Conservation (phyloP, 2,329 filamentous ascomycete genomes). For the Fusarium buxicola region DNA sequence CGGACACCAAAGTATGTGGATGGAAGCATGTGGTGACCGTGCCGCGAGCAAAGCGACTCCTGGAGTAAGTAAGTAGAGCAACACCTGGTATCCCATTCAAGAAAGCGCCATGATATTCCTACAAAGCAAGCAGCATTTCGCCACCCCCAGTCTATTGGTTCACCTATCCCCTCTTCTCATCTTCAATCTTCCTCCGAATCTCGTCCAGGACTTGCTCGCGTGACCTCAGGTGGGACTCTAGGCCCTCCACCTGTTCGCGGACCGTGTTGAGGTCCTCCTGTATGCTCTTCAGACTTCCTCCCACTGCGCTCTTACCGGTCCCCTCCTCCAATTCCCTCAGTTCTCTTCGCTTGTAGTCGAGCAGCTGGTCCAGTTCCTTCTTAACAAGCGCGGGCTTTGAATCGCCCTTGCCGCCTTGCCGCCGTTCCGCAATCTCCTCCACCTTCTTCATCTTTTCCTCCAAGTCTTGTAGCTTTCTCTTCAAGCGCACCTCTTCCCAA, state of each 20-base stretch:
- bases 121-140: conserved; percentile 37
- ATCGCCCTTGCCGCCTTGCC: conserved; percentile 73
- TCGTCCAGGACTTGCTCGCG: conserved; percentile 81
- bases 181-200: conserved; percentile 84
- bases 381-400: conserved; percentile 92
- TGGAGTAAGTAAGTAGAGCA: conserved; percentile 18
- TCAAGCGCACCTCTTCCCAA: conserved; percentile 96
- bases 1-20: conserved; percentile 59
- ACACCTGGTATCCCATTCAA: conserved; percentile 43
- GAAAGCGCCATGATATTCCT: conserved; percentile 45
- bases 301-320: conserved; percentile 74
- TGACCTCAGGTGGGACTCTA: conserved; percentile 84
- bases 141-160: conserved; percentile 23
- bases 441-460: conserved; percentile 89
- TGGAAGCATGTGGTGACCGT: conserved; percentile 56
- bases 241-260: conserved; percentile 91
- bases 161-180: conserved; percentile 75
- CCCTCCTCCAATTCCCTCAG: conserved; percentile 81
- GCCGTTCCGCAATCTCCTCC: conserved; percentile 76
- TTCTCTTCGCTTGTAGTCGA: conserved; percentile 92
- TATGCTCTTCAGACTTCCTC: conserved; percentile 79
- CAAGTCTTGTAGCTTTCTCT: conserved; percentile 90
- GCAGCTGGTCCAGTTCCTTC: conserved; percentile 89
- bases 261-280: conserved; percentile 89
- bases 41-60: not conserved